Base-by-base conservation (phyloP, 2,329 filamentous ascomycete species). In the Sarocladium strictum region DNA sequence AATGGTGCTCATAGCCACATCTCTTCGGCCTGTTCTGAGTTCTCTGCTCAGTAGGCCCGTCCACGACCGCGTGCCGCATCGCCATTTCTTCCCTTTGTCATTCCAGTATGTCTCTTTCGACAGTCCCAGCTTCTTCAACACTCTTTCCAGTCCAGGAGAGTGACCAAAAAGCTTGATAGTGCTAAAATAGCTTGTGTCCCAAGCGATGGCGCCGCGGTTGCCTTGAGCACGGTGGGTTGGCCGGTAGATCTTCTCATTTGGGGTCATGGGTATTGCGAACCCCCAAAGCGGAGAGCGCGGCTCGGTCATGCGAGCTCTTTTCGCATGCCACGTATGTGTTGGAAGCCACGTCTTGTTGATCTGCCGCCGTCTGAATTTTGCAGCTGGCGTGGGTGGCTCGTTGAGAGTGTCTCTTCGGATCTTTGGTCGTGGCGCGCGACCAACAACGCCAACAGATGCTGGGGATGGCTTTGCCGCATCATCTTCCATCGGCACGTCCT, bases 181-280 rank as follows among this genome's bases (percentile, higher is more conserved):
- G 61, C 89, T 89, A 75, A 94, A 87, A 67, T 97, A 99, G 67
- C 92, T 97, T 76, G 84, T 89, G 70, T 99, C 94, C 91, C 93
- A 97, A 1, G 85, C 85, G 41, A 97, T 76, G 21, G 87, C 87
- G 4, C 94, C 92, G 59, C 86, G 83, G 53, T 86, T 79, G 26
- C 85, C 84, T 53, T 85, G 83, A 21, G 90, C 86, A 59, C 92
- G 84, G 73, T 97, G 91, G 0, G 90, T 94, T 45, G 90, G 84
- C 52, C 94, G 79, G 67, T 97, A 97, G 53, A 87, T 85, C 74
- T 99, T 99, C 65, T 90, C 86, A 26, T 88, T 95, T 0, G 93
- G 90, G 3, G 89, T 90, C 59, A 96, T 69, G 0, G 92, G 90
- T 23, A 97, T 75, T 1, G 90, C 84, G 69, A 97, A 96, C 38